Conservation (phyloP, 1,284 basidiomycete species). For the Ceratobasidium papillatum region DNA sequence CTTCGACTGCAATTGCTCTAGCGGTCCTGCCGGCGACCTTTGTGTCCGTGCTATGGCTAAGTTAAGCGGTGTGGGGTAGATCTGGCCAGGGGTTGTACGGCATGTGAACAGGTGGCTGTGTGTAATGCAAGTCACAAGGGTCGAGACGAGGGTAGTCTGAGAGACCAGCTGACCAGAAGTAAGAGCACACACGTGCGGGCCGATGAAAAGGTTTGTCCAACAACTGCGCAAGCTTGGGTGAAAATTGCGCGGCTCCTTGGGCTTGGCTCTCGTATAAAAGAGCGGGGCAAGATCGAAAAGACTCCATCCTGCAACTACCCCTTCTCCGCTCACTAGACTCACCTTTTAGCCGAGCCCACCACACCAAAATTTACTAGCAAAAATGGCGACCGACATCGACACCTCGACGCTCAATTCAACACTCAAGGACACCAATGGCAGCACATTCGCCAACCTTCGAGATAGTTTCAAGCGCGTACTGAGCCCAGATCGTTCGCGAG, state of each 20-base stretch:
- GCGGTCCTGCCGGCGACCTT: neutral
- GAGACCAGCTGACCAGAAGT: slow-evolving; percentile 25
- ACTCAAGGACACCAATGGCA: neutral
- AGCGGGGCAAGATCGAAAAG: neutral
- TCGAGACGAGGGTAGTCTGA: neutral
- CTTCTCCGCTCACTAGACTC: neutral
- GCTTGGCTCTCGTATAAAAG: slow-evolving; percentile 26
- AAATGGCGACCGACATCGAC: slow-evolving; percentile 34
- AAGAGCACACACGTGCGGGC: slow-evolving; percentile 28
- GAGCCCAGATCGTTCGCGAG: slow-evolving; percentile 28
- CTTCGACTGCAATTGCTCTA: slow-evolving; percentile 5
- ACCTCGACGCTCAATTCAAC: slow-evolving; percentile 13
- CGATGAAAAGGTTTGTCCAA: slow-evolving; percentile 1
- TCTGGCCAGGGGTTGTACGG: slow-evolving; percentile 32
- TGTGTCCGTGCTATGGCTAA: neutral
- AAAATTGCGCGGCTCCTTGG: slow-evolving; percentile 32
- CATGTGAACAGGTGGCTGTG: slow-evolving; percentile 29
- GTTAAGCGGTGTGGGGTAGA: slow-evolving; percentile 30
- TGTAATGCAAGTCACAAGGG: slow-evolving; percentile 33
- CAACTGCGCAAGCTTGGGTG: slow-evolving; percentile 17
- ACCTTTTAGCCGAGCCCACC: neutral
- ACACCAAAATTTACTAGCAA: neutral
- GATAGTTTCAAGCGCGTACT: slow-evolving; percentile 36
- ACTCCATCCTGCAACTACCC: slow-evolving; percentile 1
- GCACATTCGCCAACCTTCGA: slow-evolving; percentile 29